phyloP scores from a whole-genome alignment of 202 grass and related monocot genomes.

The Zoysia matrella region DNA sequence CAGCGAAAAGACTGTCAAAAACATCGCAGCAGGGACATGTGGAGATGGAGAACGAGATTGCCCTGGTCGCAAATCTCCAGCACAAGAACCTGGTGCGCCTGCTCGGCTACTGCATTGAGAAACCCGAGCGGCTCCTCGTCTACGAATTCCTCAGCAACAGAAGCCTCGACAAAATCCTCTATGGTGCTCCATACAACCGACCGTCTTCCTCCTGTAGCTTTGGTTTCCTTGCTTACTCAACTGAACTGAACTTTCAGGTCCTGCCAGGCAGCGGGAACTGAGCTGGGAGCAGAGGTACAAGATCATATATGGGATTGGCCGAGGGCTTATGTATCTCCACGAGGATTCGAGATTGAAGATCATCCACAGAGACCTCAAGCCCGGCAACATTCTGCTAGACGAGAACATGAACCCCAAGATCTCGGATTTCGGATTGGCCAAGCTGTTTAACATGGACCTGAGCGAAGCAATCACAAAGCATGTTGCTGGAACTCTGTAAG shows the following conservation, averaged over 20 bases:
- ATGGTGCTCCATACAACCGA: background rate
- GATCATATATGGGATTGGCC: slow-evolving; percentile 61
- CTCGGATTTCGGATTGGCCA: slow-evolving; percentile 72
- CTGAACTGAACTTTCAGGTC: slow-evolving; percentile 32
- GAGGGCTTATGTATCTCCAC: slow-evolving; percentile 68
- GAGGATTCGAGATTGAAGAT: slow-evolving; percentile 67
- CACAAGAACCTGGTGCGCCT: slow-evolving; percentile 69
- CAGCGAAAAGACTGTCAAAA: slow-evolving; percentile 62
- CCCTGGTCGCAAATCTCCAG: slow-evolving; percentile 58
- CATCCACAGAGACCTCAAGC: slow-evolving; percentile 68
- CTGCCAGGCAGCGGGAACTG: slow-evolving; percentile 22
- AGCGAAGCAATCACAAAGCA: slow-evolving; percentile 51
- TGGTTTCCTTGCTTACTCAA: background rate
- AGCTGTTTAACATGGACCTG: slow-evolving; percentile 43
- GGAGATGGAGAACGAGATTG: slow-evolving; percentile 57
- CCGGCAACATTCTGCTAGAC: slow-evolving; percentile 64
- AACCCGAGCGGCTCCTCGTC: slow-evolving; percentile 54
- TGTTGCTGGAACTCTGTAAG: slow-evolving; percentile 59
- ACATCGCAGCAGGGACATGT: slow-evolving; percentile 49
- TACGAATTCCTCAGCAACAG: slow-evolving; percentile 64
- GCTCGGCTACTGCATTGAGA: slow-evolving; percentile 57
- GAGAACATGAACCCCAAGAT: slow-evolving; percentile 66
- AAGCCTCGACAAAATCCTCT: slow-evolving; percentile 70
- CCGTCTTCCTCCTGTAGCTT: background rate
- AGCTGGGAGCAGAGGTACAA: slow-evolving; percentile 40